Base-by-base conservation (phyloP, 306 rosid species). In the Vigna mungo region DNA sequence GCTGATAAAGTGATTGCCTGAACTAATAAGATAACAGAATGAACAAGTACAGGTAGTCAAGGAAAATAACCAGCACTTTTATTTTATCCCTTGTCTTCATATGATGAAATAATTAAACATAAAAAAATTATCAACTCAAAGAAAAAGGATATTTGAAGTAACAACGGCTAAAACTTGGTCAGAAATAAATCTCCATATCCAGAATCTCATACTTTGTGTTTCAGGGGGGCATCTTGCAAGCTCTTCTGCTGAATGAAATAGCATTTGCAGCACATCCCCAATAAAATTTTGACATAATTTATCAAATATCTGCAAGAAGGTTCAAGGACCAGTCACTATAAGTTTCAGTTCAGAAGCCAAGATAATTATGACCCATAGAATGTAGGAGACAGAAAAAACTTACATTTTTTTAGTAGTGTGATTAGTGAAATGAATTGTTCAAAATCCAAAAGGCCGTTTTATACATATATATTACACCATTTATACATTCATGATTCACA, bases 1-100 rank as follows among this genome's bases (percentile, higher is more conserved):
- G 94, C 86, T 23, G 97, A 92, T 43, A 92, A 84, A 83, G 97
- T 90, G 67, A 90, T 92, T 58, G 97, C 97, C 88, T 92, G 97
- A 85, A 89, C 97, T 90, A 92, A 81, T 51, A 92, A 84, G 86
- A 92, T 75, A 73, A 90, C 90, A 54, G 96, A 87, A 89, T 92
- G 97, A 89, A 86, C 78, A 70, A 92, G 91, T 92, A 82, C 12
- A 70, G 16, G 69, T 39, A 49, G 97, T 93, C 76, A 89, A 87
- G 96, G 97, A 89, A 76, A 74, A 87, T 68, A 78, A 79, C 49
- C 30, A 51, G 15, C 47, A 44, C n/a, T 37, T 37, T 6, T 37
- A 52, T 34, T 51, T 60, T 49, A 16, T 47, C 76, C 32, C 23
- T 4, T 34, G 11, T 9, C 70, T 39, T 68, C 41, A 76, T 74